phyloP scores from a whole-genome alignment of 2,329 filamentous ascomycete genomes.

The Alternaria dauci region DNA sequence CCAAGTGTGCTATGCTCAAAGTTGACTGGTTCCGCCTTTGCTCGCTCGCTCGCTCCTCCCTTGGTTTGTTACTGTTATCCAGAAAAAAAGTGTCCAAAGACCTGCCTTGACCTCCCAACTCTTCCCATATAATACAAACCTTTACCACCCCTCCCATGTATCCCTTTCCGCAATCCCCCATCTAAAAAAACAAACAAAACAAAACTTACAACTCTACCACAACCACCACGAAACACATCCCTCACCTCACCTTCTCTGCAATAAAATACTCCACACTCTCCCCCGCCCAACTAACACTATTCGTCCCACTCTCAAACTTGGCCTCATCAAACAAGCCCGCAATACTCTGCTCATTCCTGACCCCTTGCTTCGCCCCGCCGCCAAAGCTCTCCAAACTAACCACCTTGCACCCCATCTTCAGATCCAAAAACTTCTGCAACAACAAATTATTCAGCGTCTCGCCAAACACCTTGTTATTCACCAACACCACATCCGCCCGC shows the following conservation, averaged over 20 bases:
- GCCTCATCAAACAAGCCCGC: conserved; percentile 82
- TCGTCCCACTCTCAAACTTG: conserved; percentile 72
- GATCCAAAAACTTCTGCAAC: conserved; percentile 87
- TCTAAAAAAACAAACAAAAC: neutral
- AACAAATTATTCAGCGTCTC: conserved; percentile 85
- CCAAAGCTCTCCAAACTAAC: conserved; percentile 88
- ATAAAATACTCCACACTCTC: conserved; percentile 87
- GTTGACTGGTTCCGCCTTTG: neutral
- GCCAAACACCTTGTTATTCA: conserved; percentile 98
- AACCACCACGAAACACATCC: neutral
- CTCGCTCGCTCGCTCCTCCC: neutral
- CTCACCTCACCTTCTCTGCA: conserved; percentile 63
- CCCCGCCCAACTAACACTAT: conserved; percentile 88
- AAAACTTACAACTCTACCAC: neutral
- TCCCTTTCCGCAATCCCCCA: neutral
- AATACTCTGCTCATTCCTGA: conserved; percentile 79
- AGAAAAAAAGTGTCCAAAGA: neutral
- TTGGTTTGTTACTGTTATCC: neutral
- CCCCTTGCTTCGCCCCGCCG: conserved; percentile 73
- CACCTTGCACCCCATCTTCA: conserved; percentile 89
- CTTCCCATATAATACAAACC: neutral
- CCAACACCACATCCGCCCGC: conserved; percentile 91
- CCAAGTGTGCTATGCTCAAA: conserved; percentile 1
- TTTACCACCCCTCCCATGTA: neutral
- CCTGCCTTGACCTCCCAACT: neutral